These are phyloP conservation scores for Trichoderma cornu-damae DNA, from an alignment of 2,329 filamentous ascomycete species.

Conservation along the genomic window DNA sequence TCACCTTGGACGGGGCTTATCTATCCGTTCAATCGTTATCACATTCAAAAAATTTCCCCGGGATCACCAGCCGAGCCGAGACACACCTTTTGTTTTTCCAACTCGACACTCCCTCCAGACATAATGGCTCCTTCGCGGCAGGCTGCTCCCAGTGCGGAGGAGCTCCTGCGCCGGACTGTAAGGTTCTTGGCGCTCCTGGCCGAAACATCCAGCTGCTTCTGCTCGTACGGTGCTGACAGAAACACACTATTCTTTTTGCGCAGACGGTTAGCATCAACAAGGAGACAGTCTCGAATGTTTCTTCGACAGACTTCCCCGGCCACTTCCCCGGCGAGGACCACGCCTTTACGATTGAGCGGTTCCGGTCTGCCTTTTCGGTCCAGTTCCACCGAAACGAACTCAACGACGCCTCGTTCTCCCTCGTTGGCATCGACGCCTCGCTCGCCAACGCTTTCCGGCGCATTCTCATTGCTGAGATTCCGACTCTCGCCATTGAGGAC, in stretches of 20 bases:
- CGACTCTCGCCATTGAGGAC: slow-evolving; percentile 87
- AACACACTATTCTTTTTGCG: not conserved
- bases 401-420: slow-evolving; percentile 78
- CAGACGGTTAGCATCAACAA: slow-evolving; percentile 81
- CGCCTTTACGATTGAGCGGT: slow-evolving; percentile 69
- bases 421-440: slow-evolving; percentile 85
- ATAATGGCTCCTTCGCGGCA: slow-evolving; percentile 33
- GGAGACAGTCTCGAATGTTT: slow-evolving; percentile 85
- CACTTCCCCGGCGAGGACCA: slow-evolving; percentile 87
- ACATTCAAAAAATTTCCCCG: slow-evolving; percentile 29
- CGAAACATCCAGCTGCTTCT: too few relatives aligned
- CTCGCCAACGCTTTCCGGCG: slow-evolving; percentile 96
- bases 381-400: slow-evolving; percentile 78
- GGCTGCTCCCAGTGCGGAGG: slow-evolving; percentile 45
- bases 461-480: slow-evolving; percentile 90
- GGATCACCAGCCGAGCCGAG: slow-evolving; percentile 9
- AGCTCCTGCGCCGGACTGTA: slow-evolving; percentile 59
- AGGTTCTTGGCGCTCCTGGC: slow-evolving; percentile 22
- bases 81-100: not conserved
- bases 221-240: not conserved
- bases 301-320: slow-evolving; percentile 85
- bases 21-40: slow-evolving; percentile 17
- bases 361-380: slow-evolving; percentile 65
- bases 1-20: slow-evolving; percentile 29
- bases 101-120: not conserved